Base-by-base conservation (phyloP, 2,329 filamentous ascomycete species). In the Herpotrichia juniperi region DNA sequence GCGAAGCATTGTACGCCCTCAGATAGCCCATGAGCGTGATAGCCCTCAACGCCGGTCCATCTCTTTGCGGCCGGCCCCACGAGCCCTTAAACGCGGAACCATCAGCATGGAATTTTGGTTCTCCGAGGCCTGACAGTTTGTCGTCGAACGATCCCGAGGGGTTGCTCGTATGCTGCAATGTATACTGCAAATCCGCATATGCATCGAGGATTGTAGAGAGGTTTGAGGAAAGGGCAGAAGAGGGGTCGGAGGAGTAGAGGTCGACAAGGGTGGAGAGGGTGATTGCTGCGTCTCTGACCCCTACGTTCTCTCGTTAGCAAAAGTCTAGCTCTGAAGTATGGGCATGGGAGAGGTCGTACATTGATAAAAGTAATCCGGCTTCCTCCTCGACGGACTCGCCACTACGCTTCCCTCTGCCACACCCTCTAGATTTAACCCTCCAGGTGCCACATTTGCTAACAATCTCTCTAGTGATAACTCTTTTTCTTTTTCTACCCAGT, bases 301-400 rank as follows among this genome's bases (percentile, higher is more conserved):
- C 73, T 74, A 43, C 19, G 3, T 31, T 28, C 25, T 54, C 25
- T 64, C 24, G 45, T 46, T 40, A 10, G 8, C 24, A 17, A 8
- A n/a, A 14, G 32, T 34, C 16, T 21, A 21, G 10, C 7, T 1
- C 21, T 2, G 6, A 35, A 21, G 21, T 21, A 46, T 22, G 25
- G 6, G 7, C 3, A 22, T 19, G 4, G n/a, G 19, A 8, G 35
- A 8, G 4, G n/a, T 48, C 65, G 9, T 42, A 75, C 76, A 79
- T 58, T 78, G 76, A 55, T 72, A 79, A 61, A 71, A 78, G 57
- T 79, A 78, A 51, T 78, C 67, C 10, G 77, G 76, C 16, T 66
- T 60, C 2, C 69, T 51, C 24, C 63, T 70, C 14, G 73, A 77
- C 3, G 76, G 76, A 48, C 76, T 78, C 22, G 77, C 76, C 28